Evolutionary conservation across 352 stramenopile genomes (phyloP), one percentile per base, ranked within the genome.

Genomic region (Globisporangium middletonii): DNA sequence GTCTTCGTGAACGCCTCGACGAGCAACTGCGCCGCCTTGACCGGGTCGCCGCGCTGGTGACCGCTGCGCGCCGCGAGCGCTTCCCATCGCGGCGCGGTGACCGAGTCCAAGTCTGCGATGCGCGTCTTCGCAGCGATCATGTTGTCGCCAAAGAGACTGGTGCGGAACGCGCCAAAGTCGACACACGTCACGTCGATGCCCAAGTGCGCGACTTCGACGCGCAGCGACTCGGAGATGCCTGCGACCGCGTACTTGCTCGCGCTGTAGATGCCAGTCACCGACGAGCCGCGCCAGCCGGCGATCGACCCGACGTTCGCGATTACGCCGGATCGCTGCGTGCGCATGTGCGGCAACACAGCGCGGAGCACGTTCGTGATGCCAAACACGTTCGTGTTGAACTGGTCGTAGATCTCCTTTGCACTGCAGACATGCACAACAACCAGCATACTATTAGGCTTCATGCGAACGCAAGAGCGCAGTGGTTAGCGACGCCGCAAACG

Each of bases 131-230:
- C n/a, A 13, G 33, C 38, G 50, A 68, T 42, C 48, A 55, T 54
- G 49, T 60, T 54, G 42, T 50, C 47, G 44, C 67, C 67, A 27
- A 77, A 55, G 46, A 77, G 71, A 8, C 56, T 57, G 3, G 72
- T 81, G 27, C 72, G 67, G 60, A 81, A 78, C 33, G 64, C 69
- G n/a, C 72, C 67, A 19, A 71, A 71, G 45, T 81, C 72, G 48
- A 81, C 70, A 53, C 72, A 69, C 3, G 65, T 76, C 30, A 78
- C 69, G 8, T 81, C 67, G 46, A 73, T 73, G 38, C 63, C 67
- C 1, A 73, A 41, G 42, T 59, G 53, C 23, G 63, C 63, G 18
- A 73, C 63, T 37, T 73, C 67, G 13, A 46, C 38, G 11, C 50
- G 56, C 19, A 73, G 56, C 16, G 63, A 64, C 52, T 73, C 46